A percentile compares a stretch with the other conserved stretches of the same genome.
Evolutionary conservation across 164 flowering plant genomes (phyloP).

Genomic region (Vitis rotundifolia): DNA sequence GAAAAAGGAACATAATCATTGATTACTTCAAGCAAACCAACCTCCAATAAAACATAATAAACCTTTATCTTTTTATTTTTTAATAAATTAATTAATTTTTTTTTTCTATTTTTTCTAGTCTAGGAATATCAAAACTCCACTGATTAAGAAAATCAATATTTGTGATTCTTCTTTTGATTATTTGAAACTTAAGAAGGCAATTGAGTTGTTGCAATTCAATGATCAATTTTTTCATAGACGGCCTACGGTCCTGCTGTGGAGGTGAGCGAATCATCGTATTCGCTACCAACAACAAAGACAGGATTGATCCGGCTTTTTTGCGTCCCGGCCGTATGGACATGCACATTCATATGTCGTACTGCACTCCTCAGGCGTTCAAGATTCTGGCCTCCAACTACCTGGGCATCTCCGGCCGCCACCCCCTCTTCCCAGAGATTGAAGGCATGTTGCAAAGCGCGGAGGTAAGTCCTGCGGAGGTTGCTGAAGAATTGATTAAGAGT

Average conservation of each 20-base stretch:
- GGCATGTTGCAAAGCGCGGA: conserved; percentile 8
- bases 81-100: too few relatives aligned
- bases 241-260: conserved; percentile 38
- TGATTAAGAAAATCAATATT: too few relatives aligned
- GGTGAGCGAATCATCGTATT: conserved; percentile 37
- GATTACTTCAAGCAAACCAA: too few relatives aligned
- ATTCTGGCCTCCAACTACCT: conserved; percentile 27
- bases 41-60: too few relatives aligned
- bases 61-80: too few relatives aligned
- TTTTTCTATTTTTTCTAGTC: too few relatives aligned
- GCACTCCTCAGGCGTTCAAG: conserved; percentile 24
- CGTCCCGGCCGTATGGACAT: conserved; percentile 43
- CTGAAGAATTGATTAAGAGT: conserved; percentile 29
- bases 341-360: conserved; percentile 38
- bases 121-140: too few relatives aligned
- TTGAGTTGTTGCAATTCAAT: too few relatives aligned
- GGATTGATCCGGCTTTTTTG: conserved; percentile 33
- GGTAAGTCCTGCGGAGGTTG: conserved; percentile 39
- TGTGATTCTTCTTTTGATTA: too few relatives aligned
- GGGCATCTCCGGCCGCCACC: conserved; percentile 15
- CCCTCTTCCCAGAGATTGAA: conserved; percentile 17
- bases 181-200: too few relatives aligned
- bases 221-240: conserved; percentile 35
- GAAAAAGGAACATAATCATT: too few relatives aligned
- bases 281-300: conserved; percentile 35